phyloP scores from a whole-genome alignment of 208 protist genomes.

The Leptomonas pyrrhocoris region DNA sequence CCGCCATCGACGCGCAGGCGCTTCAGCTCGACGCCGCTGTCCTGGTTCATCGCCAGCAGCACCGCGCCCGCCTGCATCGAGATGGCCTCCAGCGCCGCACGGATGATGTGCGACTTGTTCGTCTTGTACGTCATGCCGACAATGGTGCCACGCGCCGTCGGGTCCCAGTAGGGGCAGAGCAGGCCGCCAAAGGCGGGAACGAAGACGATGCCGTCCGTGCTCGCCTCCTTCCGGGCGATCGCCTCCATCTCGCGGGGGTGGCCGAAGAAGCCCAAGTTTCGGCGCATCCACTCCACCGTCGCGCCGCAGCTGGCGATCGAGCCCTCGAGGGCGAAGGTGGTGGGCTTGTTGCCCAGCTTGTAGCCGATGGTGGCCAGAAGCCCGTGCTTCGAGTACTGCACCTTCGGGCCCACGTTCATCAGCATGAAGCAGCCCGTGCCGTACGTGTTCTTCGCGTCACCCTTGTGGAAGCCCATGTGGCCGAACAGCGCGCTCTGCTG shows the following conservation, averaged over 20 bases:
- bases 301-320: conserved; percentile 93
- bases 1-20: conserved; percentile 96
- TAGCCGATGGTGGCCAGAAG: conserved; percentile 97
- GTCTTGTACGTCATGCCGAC: conserved; percentile 94
- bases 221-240: conserved; percentile 49
- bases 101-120: conserved; percentile 77
- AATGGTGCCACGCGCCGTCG: conserved; percentile 93
- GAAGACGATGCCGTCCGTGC: conserved; percentile 93
- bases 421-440: conserved; percentile 99
- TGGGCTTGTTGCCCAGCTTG: conserved; percentile 78
- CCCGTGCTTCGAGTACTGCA: conserved; percentile 87
- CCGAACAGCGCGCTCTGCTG: conserved; percentile 98
- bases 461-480: conserved; percentile 91
- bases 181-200: conserved; percentile 98
- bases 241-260: conserved; percentile 67
- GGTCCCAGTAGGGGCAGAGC: conserved; percentile 97
- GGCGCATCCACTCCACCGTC: conserved; percentile 93
- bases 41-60: conserved; percentile 80
- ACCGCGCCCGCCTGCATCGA: conserved; percentile 91
- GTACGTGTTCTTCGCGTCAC: conserved; percentile 97
- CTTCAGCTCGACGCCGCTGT: conserved; percentile 64
- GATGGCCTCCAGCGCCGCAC: conserved; percentile 90
- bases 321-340: conserved; percentile 88
- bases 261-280: conserved; percentile 92
- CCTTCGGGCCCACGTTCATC: conserved; percentile 94